Evolutionary conservation across 225 moss, liverwort and hornwort species (phyloP), one percentile per base, ranked within the genome.

Genomic region (Rhytidiadelphus loreus): DNA sequence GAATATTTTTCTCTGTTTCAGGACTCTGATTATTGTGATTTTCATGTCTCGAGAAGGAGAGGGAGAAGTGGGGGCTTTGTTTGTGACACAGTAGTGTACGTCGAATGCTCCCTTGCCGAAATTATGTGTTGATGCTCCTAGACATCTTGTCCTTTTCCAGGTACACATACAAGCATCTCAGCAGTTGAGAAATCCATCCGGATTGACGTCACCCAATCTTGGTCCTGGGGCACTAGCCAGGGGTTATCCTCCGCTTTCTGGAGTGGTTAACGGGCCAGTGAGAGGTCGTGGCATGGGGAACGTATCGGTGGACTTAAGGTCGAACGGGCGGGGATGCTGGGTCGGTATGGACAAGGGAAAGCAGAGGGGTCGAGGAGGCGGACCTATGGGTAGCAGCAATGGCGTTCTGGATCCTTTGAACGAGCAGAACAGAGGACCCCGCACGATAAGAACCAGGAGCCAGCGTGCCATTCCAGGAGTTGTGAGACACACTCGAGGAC

Each of bases 401-500:
- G 96, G 97, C 46, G 91, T 91, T 70, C 91, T 97, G 89, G 98
- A 98, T 92, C 93, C 97, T 62, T 82, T 97, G 89, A 98, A 97
- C 80, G 97, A 97, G 92, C 97, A 98, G 89, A 98, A 97, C 92
- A 97, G 98, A 86, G 98, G 98, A 88, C 98, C 98, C 59, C 95
- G 98, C 75, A 98, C 97, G 39, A 95, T 96, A 82, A 95, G 97
- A 92, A 91, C 89, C 87, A 94, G 98, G 92, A 95, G 94, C 83
- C 98, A 97, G 81, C 94, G 97, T 64, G 88, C 93, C 7, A 90
- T 94, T 75, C 96, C 95, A 41, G 97, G 96, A 81, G 92, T 97
- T 56, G 86, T 96, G 61, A 92, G 98, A 70, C 97, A 98, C 77
- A 94, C 85, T 76, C 94, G 98, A 72, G 98, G 96, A 86, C 97